Conservation (phyloP, 768 basidiomycete genomes). For the Hirschioporus abietinus region DNA sequence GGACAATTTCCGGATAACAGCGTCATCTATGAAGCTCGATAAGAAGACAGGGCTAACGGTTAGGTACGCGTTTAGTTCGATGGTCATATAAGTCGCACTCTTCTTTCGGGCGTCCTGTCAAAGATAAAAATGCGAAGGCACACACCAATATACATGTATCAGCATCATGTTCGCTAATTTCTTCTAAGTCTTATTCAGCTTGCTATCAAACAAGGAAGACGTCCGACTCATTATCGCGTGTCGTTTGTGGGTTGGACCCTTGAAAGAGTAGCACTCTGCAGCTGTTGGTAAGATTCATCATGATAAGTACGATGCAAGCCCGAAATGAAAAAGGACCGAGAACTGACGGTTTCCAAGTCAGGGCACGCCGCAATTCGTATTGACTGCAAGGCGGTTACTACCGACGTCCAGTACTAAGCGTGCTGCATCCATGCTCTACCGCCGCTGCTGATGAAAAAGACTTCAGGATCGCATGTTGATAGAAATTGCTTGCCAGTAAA, state of each 20-base stretch:
- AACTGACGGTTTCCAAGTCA: not conserved
- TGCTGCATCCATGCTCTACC: too few relatives aligned
- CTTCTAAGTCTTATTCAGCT: too few relatives aligned
- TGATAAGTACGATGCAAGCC: not conserved
- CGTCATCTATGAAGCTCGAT: not conserved
- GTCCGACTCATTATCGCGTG: too few relatives aligned
- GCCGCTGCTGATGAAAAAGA: too few relatives aligned
- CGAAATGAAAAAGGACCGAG: not conserved
- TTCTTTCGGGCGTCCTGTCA: not conserved
- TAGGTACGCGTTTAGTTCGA: not conserved
- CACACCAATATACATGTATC: not conserved
- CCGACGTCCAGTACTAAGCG: too few relatives aligned
- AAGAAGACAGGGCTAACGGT: not conserved
- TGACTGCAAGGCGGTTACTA: not conserved
- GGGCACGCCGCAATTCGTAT: not conserved
- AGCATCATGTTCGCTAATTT: too few relatives aligned
- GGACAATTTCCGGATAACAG: not conserved
- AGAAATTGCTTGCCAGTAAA: too few relatives aligned
- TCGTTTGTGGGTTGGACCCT: too few relatives aligned
- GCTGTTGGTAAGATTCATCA: too few relatives aligned
- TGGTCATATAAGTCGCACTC: not conserved
- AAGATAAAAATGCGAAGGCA: not conserved
- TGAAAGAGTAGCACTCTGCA: too few relatives aligned
- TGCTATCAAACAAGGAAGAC: too few relatives aligned
- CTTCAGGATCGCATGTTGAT: too few relatives aligned